Conservation (phyloP, 108 stramenopile genomes). For the Fragilaria radians region DNA sequence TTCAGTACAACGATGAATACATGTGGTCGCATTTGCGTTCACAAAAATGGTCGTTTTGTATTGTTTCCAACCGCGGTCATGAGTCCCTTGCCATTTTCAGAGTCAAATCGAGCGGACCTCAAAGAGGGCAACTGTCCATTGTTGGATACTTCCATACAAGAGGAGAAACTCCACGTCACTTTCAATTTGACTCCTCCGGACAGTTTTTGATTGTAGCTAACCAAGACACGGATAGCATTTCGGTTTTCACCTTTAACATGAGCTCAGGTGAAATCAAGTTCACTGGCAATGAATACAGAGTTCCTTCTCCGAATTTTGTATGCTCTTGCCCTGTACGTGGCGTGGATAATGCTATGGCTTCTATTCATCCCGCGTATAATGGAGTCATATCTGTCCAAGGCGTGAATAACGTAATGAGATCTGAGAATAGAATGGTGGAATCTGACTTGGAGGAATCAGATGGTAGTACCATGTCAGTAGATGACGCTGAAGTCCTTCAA, state of each 20-base stretch:
- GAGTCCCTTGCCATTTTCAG: conserved; percentile 85
- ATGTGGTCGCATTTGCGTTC: conserved; percentile 87
- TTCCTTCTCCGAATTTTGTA: conserved; percentile 91
- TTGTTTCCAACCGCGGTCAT: conserved; percentile 95
- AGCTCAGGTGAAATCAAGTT: conserved; percentile 79
- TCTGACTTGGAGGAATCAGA: neutral
- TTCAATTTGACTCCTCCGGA: conserved; percentile 87
- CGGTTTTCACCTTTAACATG: conserved; percentile 84
- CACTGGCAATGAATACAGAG: conserved; percentile 86
- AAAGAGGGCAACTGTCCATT: conserved; percentile 60
- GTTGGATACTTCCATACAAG: conserved; percentile 92
- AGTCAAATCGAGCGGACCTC: conserved; percentile 53
- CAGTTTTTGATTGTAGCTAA: conserved; percentile 90
- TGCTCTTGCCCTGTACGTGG: conserved; percentile 68
- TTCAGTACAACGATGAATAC: conserved; percentile 89
- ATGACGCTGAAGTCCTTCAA: conserved; percentile 8
- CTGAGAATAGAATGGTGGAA: neutral
- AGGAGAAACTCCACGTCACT: conserved; percentile 92
- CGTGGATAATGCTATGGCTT: conserved; percentile 20
- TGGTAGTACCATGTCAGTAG: neutral
- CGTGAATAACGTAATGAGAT: neutral
- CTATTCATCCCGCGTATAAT: neutral
- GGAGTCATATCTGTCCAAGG: neutral
- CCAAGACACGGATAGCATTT: conserved; percentile 88
- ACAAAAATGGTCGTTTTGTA: conserved; percentile 84